Percentiles rank a stretch among this genome's conserved stretches.
Conservation (phyloP, 2,329 filamentous ascomycete genomes). For the Verticillium isaacii region DNA sequence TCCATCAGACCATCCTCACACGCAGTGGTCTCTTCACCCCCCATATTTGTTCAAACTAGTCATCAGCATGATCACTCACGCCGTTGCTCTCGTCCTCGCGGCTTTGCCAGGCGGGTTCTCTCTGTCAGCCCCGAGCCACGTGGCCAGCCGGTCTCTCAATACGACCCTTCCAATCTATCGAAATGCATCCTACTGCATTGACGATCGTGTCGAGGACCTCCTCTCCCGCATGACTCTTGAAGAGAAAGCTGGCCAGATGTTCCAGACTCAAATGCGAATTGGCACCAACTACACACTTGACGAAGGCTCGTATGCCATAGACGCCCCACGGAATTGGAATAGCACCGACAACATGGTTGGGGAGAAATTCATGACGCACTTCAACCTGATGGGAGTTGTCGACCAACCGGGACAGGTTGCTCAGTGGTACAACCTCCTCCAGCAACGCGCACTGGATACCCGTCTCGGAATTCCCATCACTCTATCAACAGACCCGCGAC, state of each 20-base stretch:
- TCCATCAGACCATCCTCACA: no score
- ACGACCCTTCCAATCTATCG: conserved; percentile 10
- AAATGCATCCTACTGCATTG: conserved; percentile 32
- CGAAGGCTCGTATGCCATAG: background rate
- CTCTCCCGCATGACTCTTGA: conserved; percentile 39
- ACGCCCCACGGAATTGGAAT: conserved; percentile 9
- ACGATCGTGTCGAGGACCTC: conserved; percentile 42
- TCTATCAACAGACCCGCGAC: conserved; percentile 41
- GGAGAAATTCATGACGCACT: conserved; percentile 34
- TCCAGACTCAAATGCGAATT: conserved; percentile 30
- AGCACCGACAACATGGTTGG: conserved; percentile 26
- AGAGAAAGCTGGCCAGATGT: conserved; percentile 44
- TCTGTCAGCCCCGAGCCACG: no score
- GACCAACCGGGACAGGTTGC: conserved; percentile 26
- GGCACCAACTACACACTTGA: conserved; percentile 15
- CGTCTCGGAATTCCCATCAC: conserved; percentile 44
- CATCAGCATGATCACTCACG: no score
- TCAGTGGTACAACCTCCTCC: conserved; percentile 35
- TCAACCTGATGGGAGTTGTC: conserved; percentile 40
- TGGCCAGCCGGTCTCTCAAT: no score
- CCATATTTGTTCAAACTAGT: no score
- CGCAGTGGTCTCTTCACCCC: no score
- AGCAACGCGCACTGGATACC: conserved; percentile 35
- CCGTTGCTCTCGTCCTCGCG: no score
- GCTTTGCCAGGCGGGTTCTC: no score